These are phyloP conservation scores for Fragilaria crotonensis DNA, from an alignment of 108 stramenopile species.

Conservation along the genomic window DNA sequence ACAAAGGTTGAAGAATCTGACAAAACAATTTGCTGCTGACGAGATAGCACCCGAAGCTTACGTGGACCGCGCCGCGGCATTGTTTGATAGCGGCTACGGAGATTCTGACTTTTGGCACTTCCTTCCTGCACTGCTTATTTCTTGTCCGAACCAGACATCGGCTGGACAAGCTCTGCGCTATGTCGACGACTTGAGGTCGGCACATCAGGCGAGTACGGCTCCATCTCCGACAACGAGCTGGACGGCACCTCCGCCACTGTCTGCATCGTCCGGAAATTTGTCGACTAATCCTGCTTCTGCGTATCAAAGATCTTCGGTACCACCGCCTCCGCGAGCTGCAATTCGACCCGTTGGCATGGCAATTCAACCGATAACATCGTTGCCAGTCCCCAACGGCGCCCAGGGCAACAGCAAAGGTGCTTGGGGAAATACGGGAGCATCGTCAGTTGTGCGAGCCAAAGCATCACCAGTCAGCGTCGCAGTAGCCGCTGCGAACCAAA, in stretches of 20 bases:
- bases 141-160: conserved; percentile 48
- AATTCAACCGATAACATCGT: too few relatives aligned
- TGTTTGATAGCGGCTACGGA: conserved; percentile 63
- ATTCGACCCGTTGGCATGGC: background rate
- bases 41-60: conserved; percentile 40
- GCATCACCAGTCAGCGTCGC: conserved; percentile 25
- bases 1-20: conserved; percentile 72
- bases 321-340: too few relatives aligned
- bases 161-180: conserved; percentile 44
- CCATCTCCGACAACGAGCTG: background rate
- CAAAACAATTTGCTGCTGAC: conserved; percentile 58
- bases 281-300: background rate
- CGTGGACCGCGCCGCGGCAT: conserved; percentile 51
- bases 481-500: conserved; percentile 18
- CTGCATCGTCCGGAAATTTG: conserved; percentile 4
- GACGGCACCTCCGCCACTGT: background rate
- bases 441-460: conserved; percentile 23
- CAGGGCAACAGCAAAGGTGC: too few relatives aligned
- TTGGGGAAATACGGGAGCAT: too few relatives aligned
- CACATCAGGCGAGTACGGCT: background rate
- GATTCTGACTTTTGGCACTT: conserved; percentile 57
- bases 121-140: conserved; percentile 56
- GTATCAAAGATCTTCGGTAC: background rate
- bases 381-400: too few relatives aligned
- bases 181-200: conserved; percentile 15